phyloP scores from a whole-genome alignment of 495 filamentous ascomycete species.

The Pyrenula massariospora region DNA sequence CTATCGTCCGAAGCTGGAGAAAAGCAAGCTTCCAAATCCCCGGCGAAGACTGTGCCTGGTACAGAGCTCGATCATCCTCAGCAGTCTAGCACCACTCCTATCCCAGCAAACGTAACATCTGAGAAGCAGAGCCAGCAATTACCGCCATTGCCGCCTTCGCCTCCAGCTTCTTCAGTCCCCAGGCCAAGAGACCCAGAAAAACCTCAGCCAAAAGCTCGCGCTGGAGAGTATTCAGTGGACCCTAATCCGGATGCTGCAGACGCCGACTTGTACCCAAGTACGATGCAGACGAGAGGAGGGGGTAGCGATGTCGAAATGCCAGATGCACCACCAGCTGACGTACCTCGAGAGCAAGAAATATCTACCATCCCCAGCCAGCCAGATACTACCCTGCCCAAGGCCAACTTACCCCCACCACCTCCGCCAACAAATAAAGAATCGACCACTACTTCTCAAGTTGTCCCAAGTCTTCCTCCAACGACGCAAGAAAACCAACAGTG shows the following conservation, averaged over 20 bases:
- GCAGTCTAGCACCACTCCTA: conserved; percentile 2
- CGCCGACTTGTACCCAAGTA: conserved; percentile 24
- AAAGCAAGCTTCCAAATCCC: not conserved
- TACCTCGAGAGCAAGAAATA: conserved; percentile 4
- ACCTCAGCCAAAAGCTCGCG: conserved; percentile 12
- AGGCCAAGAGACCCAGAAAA: conserved; percentile 5
- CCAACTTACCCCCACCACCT: conserved; percentile 46
- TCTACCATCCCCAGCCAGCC: conserved; percentile 8
- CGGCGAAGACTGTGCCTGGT: not conserved
- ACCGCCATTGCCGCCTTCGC: conserved; percentile 8
- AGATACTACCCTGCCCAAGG: conserved; percentile 21
- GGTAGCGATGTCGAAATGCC: conserved; percentile 55
- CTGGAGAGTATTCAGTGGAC: conserved; percentile 7
- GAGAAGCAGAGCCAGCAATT: conserved; percentile 6
- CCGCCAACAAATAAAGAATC: conserved; percentile 36
- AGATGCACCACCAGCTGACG: conserved; percentile 29
- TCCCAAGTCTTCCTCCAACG: conserved; percentile 20
- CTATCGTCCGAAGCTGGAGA: conserved; percentile 5
- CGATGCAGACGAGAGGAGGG: conserved; percentile 25
- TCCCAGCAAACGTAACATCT: not conserved
- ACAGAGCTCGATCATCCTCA: conserved; percentile 4
- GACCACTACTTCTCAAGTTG: conserved; percentile 15
- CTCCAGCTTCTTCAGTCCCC: conserved; percentile 1
- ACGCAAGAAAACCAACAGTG: conserved; percentile 48
- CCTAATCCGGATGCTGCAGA: conserved; percentile 18